A percentile compares a stretch with the other conserved stretches of the same genome.
Conservation (phyloP, 495 filamentous ascomycete species). For the Penicillium goetzii region DNA sequence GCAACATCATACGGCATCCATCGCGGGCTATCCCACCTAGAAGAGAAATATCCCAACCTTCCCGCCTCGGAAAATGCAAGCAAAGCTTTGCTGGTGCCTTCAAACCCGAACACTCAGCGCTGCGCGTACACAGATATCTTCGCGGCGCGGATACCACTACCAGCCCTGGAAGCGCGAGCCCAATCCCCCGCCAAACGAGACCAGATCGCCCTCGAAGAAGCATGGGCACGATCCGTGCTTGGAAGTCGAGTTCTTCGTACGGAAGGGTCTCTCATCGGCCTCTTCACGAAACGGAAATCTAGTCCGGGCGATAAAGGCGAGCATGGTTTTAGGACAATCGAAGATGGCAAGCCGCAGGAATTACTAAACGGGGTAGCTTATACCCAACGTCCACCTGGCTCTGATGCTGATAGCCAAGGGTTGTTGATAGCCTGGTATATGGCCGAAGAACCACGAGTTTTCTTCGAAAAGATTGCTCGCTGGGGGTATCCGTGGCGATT, state of each 20-base stretch:
- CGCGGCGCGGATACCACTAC: conserved; percentile 32
- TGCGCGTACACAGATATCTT: conserved; percentile 41
- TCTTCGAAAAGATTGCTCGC: conserved; percentile 36
- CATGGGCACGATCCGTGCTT: conserved; percentile 37
- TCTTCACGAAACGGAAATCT: conserved; percentile 19
- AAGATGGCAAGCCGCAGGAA: conserved; percentile 15
- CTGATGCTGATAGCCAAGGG: conserved; percentile 22
- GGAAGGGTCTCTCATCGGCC: conserved; percentile 29
- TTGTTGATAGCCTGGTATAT: conserved; percentile 34
- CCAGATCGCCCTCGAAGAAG: conserved; percentile 24
- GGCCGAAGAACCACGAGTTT: conserved; percentile 25
- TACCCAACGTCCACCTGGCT: conserved; percentile 24
- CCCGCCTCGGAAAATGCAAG: conserved; percentile 24
- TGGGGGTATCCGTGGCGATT: conserved; percentile 45
- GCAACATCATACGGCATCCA: conserved; percentile 31
- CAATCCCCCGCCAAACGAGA: neutral
- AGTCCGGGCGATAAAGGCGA: conserved; percentile 29
- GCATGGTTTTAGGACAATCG: conserved; percentile 11
- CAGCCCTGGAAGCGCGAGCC: conserved; percentile 16
- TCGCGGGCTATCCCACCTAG: conserved; percentile 30
- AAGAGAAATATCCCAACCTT: conserved; percentile 37
- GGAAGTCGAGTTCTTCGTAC: conserved; percentile 22
- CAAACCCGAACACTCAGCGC: conserved; percentile 23
- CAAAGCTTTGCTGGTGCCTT: conserved; percentile 22
- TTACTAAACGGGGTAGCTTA: conserved; percentile 29